phyloP scores from a whole-genome alignment of 1,284 basidiomycete species.

The Pseudozyma thailandica region DNA sequence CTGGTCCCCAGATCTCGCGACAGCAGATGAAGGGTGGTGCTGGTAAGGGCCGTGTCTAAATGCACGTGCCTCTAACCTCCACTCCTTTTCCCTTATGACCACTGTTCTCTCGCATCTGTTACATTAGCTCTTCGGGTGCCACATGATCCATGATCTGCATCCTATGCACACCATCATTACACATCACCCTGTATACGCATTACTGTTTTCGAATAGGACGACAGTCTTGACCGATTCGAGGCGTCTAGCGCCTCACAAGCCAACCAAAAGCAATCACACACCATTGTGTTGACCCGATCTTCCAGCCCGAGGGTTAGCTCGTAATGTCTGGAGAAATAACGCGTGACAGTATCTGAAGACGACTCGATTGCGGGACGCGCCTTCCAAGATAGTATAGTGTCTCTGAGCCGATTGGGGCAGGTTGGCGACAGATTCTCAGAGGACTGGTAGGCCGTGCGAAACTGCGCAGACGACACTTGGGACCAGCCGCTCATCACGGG shows the following conservation, averaged over 20 bases:
- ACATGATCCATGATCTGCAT: conserved; percentile 21
- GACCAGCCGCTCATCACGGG: no score
- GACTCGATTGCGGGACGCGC: no score
- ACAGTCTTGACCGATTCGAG: conserved; percentile 4
- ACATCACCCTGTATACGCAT: conserved; percentile 4
- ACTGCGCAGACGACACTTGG: no score
- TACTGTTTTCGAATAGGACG: conserved; percentile 6
- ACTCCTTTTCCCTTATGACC: neutral
- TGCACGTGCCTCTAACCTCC: conserved; percentile 6
- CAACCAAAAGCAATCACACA: conserved; percentile 45
- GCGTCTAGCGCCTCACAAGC: conserved; percentile 11
- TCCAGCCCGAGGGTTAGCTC: neutral
- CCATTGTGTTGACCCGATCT: conserved; percentile 26
- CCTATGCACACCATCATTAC: conserved; percentile 24
- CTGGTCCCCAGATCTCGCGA: conserved; percentile 88
- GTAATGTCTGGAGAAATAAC: no score
- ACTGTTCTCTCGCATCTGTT: conserved; percentile 31
- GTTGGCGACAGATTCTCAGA: no score
- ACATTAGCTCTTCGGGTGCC: conserved; percentile 40
- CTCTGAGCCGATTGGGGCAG: no score
- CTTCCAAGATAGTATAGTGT: no score
- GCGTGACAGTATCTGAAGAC: no score
- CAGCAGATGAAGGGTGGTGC: conserved; percentile 90
- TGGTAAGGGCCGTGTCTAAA: conserved; percentile 61
- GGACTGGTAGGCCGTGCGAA: no score